Percentiles rank a stretch among this genome's conserved stretches.
phyloP scores from a whole-genome alignment of 2,329 filamentous ascomycete genomes.

The Trichoderma asperellum region DNA sequence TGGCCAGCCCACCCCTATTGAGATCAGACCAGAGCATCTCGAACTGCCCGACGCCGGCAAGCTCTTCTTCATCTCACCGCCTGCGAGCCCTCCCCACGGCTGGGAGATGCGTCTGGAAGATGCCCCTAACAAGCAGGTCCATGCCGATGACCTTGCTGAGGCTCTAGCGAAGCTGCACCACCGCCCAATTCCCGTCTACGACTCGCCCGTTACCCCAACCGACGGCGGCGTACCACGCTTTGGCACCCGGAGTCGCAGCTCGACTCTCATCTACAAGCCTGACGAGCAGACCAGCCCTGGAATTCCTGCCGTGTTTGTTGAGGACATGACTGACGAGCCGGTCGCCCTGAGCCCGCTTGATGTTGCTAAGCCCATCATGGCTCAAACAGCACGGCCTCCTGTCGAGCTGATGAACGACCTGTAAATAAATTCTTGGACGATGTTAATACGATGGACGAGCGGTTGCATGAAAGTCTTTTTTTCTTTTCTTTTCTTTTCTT shows the following conservation, averaged over 20 bases:
- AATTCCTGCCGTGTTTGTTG: slow-evolving; percentile 67
- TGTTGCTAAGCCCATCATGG: slow-evolving; percentile 53
- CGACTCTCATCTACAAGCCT: slow-evolving; percentile 68
- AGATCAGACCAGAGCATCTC: slow-evolving; percentile 60
- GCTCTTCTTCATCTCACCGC: slow-evolving; percentile 74
- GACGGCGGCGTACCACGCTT: slow-evolving; percentile 36
- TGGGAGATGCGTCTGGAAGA: slow-evolving; percentile 72
- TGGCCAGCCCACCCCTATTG: slow-evolving; percentile 63
- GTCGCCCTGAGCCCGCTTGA: slow-evolving; percentile 50
- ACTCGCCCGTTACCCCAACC: slow-evolving; percentile 40
- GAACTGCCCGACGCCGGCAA: slow-evolving; percentile 71
- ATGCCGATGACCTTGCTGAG: slow-evolving; percentile 70
- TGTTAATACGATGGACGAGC: slow-evolving; percentile 1
- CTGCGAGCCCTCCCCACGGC: slow-evolving; percentile 68
- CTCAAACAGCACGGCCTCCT: slow-evolving; percentile 65
- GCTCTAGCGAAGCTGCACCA: slow-evolving; percentile 66
- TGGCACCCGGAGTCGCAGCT: slow-evolving; percentile 60
- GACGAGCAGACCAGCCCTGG: slow-evolving; percentile 58
- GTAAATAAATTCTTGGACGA: slow-evolving; percentile 25
- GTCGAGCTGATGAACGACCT: slow-evolving; percentile 64
- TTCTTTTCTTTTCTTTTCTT: background rate
- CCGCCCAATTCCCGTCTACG: slow-evolving; percentile 36
- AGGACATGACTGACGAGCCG: slow-evolving; percentile 66
- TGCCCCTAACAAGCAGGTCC: slow-evolving; percentile 70
- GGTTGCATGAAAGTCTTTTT: background rate